A percentile compares a stretch with the other conserved stretches of the same genome.
Conservation (phyloP, 106 monocot genomes). For the Allium fistulosum region DNA sequence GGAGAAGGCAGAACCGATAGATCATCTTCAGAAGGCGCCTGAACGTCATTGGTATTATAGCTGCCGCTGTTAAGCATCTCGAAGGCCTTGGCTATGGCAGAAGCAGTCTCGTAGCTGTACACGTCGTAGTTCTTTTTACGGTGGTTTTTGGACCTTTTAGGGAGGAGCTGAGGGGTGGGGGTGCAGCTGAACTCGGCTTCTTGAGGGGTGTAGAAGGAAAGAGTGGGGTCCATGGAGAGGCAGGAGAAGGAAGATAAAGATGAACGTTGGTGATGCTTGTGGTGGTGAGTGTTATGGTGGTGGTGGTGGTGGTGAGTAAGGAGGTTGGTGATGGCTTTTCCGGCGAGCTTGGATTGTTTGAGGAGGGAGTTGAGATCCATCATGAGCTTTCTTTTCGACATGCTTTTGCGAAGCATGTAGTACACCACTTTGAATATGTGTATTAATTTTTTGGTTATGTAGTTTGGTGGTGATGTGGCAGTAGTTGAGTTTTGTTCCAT, state of each 20-base stretch:
- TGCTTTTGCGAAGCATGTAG: conserved; percentile 30
- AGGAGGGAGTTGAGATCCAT: conserved; percentile 56
- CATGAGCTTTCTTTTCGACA: conserved; percentile 42
- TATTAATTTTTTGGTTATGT: conserved; percentile 26
- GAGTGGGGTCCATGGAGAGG: conserved; percentile 30
- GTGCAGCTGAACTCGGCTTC: conserved; percentile 79
- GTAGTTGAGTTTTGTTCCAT: conserved; percentile 13
- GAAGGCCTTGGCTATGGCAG: conserved; percentile 22
- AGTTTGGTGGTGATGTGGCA: background rate
- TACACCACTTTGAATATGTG: conserved; percentile 19
- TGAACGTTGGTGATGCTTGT: conserved; percentile 2
- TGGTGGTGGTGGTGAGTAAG: conserved; percentile 29
- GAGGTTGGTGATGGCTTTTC: conserved; percentile 30
- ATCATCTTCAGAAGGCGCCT: background rate
- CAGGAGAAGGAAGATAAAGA: conserved; percentile 28
- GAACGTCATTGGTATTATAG: conserved; percentile 1
- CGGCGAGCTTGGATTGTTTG: conserved; percentile 41
- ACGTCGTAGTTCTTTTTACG: background rate
- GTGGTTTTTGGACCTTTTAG: background rate
- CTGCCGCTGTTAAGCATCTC: conserved; percentile 12
- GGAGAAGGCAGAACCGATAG: conserved; percentile 4
- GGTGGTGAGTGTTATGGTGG: conserved; percentile 6
- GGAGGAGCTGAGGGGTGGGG: conserved; percentile 40
- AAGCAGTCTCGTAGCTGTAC: conserved; percentile 2
- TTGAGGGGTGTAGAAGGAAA: conserved; percentile 40